A percentile compares a stretch with the other conserved stretches of the same genome.
Evolutionary conservation across 257 asterid species (phyloP).

Genomic region (Solanum sparsipilum): DNA sequence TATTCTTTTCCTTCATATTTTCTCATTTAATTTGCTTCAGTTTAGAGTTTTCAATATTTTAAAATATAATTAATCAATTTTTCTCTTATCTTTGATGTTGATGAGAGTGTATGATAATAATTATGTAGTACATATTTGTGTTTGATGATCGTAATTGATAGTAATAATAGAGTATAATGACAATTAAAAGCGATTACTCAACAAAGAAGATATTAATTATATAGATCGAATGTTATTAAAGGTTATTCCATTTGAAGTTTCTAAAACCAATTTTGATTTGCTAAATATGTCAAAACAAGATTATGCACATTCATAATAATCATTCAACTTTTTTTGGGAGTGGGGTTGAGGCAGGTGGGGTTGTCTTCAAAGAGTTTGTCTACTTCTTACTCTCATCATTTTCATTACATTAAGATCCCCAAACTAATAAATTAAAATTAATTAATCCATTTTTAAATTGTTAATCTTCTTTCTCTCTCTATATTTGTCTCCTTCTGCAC

Average conservation of each 20-base stretch:
- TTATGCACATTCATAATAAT: not conserved
- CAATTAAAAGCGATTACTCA: not conserved
- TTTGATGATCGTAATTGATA: no score
- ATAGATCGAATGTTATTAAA: not conserved
- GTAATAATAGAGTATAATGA: not conserved
- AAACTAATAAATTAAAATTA: not conserved
- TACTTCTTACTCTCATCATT: not conserved
- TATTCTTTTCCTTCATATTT: not conserved
- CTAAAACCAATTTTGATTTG: not conserved
- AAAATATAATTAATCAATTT: not conserved
- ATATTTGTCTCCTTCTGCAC: not conserved
- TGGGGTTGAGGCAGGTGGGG: not conserved
- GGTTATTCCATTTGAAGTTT: not conserved
- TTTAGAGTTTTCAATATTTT: not conserved
- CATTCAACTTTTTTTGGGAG: not conserved
- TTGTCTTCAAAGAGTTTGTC: not conserved
- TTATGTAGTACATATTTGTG: no score
- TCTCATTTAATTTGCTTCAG: no score
- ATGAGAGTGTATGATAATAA: not conserved
- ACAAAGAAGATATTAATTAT: rapidly evolving
- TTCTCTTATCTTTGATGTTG: not conserved
- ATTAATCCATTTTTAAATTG: not conserved
- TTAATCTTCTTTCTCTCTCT: not conserved
- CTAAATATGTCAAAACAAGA: not conserved
- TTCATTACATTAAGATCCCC: not conserved